A percentile compares a stretch with the other conserved stretches of the same genome.
Evolutionary conservation across 2,329 filamentous ascomycete species (phyloP).

Genomic region (Drechmeria coniospora): DNA sequence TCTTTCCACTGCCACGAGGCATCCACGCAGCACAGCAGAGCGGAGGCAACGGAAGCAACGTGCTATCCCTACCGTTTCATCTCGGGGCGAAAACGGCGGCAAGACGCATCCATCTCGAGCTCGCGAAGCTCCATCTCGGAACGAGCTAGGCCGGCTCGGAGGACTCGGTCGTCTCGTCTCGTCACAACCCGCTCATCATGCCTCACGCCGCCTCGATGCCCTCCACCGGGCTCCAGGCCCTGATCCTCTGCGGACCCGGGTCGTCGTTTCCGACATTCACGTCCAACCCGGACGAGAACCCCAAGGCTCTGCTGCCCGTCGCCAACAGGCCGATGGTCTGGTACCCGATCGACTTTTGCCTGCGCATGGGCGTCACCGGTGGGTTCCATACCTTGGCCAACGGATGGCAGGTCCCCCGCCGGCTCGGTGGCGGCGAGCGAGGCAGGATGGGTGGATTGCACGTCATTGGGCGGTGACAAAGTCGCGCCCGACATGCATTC

Average conservation of each 20-base stretch:
- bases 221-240: constrained; percentile 62
- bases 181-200: constrained; percentile 28
- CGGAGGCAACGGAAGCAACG: too few species aligned
- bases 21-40: neutral
- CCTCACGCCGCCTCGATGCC: constrained; percentile 62
- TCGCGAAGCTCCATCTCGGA: too few species aligned
- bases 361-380: constrained; percentile 65
- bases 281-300: constrained; percentile 62
- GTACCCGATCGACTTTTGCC: constrained; percentile 78
- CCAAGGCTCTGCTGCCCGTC: constrained; percentile 68
- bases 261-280: constrained; percentile 74
- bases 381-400: constrained; percentile 16
- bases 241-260: constrained; percentile 71
- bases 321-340: constrained; percentile 81
- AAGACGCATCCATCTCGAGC: too few species aligned
- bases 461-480: too few species aligned
- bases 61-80: too few species aligned
- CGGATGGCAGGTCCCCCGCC: neutral
- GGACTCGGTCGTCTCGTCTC: too few species aligned
- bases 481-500: too few species aligned
- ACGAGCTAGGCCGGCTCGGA: too few species aligned
- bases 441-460: too few species aligned
- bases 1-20: neutral
- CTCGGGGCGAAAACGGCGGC: too few species aligned
- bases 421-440: too few species aligned